phyloP scores from a whole-genome alignment of 2,329 filamentous ascomycete species.

The Trichocomaceae sp. region DNA sequence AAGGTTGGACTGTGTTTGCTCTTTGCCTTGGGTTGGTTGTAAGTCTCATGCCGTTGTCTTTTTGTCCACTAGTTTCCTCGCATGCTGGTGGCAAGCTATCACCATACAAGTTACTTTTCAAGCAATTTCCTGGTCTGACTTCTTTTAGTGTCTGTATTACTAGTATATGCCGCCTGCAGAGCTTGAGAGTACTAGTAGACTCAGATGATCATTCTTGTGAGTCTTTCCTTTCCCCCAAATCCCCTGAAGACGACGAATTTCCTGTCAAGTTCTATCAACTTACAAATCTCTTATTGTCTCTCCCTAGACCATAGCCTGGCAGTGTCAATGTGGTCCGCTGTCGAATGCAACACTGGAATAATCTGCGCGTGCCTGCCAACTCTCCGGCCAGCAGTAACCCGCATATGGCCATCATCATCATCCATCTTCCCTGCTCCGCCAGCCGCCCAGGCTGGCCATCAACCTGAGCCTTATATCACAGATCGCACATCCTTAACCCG shows the following conservation, averaged over 20 bases:
- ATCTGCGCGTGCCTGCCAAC: slow-evolving; percentile 39
- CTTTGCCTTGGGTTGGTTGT: slow-evolving; percentile 38
- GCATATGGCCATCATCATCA: slow-evolving; percentile 20
- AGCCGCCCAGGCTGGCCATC: neutral
- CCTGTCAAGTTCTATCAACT: neutral
- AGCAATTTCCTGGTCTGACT: neutral
- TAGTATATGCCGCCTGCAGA: slow-evolving; percentile 28
- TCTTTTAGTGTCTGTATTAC: slow-evolving; percentile 19
- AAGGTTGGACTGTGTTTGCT: slow-evolving; percentile 37
- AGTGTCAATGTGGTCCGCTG: slow-evolving; percentile 32
- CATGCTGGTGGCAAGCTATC: neutral
- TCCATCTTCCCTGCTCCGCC: neutral
- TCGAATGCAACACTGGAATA: slow-evolving; percentile 37
- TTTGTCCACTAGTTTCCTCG: slow-evolving; percentile 17
- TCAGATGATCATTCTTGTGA: slow-evolving; percentile 31
- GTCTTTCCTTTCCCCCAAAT: slow-evolving; percentile 1
- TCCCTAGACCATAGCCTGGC: slow-evolving; percentile 30
- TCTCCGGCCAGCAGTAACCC: slow-evolving; percentile 30
- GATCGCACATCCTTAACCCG: neutral
- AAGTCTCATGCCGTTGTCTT: slow-evolving; percentile 12
- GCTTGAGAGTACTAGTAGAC: slow-evolving; percentile 27
- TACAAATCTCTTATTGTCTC: slow-evolving; percentile 5
- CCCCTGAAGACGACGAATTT: neutral
- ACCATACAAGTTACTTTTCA: neutral
- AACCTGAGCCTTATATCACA: neutral